These are phyloP conservation scores for Penicillium nucicola DNA, from an alignment of 495 filamentous ascomycete genomes.

Conservation along the genomic window DNA sequence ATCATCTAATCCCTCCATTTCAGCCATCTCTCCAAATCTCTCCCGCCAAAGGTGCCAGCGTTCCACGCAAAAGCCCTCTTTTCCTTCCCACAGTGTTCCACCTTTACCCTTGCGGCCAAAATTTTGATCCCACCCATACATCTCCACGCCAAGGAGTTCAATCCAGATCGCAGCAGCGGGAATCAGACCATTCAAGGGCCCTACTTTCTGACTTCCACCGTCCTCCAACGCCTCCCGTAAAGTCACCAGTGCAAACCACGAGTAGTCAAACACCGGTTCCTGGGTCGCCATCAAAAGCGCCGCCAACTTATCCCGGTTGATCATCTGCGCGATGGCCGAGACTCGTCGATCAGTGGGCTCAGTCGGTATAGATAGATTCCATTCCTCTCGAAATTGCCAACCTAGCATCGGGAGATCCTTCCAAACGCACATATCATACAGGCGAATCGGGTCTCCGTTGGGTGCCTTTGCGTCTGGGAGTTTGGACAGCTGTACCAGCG, in stretches of 20 bases:
- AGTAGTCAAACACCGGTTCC: not conserved
- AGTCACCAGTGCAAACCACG: not conserved
- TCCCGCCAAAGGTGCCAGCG: slow-evolving; percentile 15
- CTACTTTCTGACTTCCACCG: not conserved
- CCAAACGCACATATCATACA: slow-evolving; percentile 9
- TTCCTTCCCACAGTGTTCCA: slow-evolving; percentile 13
- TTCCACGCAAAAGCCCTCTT: slow-evolving; percentile 12
- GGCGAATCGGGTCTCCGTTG: not conserved
- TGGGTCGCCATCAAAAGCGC: not conserved
- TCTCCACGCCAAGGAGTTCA: not conserved
- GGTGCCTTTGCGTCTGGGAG: not conserved
- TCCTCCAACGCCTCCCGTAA: not conserved
- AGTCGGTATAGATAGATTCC: slow-evolving; percentile 7
- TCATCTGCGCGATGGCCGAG: not conserved
- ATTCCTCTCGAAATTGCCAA: slow-evolving; percentile 10
- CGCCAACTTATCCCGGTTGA: not conserved
- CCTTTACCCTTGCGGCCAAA: not conserved
- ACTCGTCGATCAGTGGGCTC: not conserved
- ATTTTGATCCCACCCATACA: not conserved
- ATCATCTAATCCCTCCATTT: not conserved
- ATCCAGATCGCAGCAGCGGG: slow-evolving; percentile 1
- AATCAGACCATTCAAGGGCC: not conserved
- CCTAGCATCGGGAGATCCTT: slow-evolving; percentile 12
- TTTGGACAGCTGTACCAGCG: not conserved
- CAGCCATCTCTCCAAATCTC: slow-evolving; percentile 8